Evolutionary conservation across 176 grass and related monocot genomes (phyloP).

Genomic region (Oryza officinalis): DNA sequence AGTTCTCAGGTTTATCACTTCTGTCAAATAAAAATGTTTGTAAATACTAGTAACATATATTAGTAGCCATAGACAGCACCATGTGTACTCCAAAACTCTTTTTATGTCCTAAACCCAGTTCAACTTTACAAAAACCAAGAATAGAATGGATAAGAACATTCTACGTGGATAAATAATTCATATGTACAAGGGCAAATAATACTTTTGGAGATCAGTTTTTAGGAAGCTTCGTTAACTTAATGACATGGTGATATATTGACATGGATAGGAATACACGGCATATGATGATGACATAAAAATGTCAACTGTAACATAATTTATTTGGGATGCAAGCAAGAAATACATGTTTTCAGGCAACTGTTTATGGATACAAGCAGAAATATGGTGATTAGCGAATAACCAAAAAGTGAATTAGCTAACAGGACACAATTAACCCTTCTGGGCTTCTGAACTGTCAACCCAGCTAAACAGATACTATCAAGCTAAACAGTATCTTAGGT

Average conservation of each 20-base stretch:
- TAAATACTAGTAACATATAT: not conserved
- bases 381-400: not conserved
- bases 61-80: not conserved
- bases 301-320: not conserved
- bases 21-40: slow-evolving; percentile 19
- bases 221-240: too few species aligned
- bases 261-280: not conserved
- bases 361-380: slow-evolving; percentile 1
- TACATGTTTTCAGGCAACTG: not conserved
- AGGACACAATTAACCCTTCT: not conserved
- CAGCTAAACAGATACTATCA: not conserved
- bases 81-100: not conserved
- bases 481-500: not conserved
- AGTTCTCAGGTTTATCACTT: slow-evolving; percentile 26
- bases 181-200: not conserved
- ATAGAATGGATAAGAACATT: not conserved
- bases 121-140: not conserved
- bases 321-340: not conserved
- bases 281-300: not conserved
- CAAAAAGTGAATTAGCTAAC: slow-evolving; percentile 3
- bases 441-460: not conserved
- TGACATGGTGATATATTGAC: not conserved
- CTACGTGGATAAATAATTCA: slow-evolving; percentile 27
- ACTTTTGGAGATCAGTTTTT: slow-evolving; percentile 13
- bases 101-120: not conserved